Base-by-base conservation (phyloP, 1,139 yeast genomes). In the Suhomyces terraborum region DNA sequence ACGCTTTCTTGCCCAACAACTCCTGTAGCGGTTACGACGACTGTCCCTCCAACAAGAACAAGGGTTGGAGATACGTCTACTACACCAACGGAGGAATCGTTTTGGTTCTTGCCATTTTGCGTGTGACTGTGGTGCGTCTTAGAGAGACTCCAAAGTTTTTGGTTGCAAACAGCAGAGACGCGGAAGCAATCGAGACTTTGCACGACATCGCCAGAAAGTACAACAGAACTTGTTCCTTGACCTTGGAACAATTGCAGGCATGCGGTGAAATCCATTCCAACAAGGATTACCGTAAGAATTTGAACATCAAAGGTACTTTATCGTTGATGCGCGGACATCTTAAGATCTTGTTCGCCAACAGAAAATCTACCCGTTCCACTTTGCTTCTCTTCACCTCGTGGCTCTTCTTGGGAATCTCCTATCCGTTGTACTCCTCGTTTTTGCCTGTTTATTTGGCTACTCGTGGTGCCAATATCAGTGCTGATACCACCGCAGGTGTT, bases 381-480 rank as follows among this genome's bases (percentile, higher is more conserved):
- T 13, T 56, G 1, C 52, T 65, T 26, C 54, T 69, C 27, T 60
- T 65, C 40, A 36, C 59, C 12, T 63, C 69, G 23, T 67, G 73
- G 73, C 59, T 66, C 32, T 55, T 63, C 28, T 56, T 68, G 33
- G 75, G 74, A 8, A 64, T 68, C 42, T 53, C 66, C 6, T 68
- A 69, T 49, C 70, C 71, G n/a, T 56, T 67, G 38, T 68, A 67
- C 44, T 65, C 69, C 31, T 56, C 67, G 4, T 69, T 68, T 50
- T 58, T 69, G 44, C 73, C 72, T 2, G 59, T 47, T 4, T 69
- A 69, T 48, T 58, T 69, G 35, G 66, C 67, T 16, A 57, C 70
- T 10, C 54, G 71, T 52, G 73, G 73, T 30, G 78, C 74, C 20
- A 57, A 62, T 24, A 60, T 64, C 8, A 56, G 70, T 10, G 67